phyloP scores from a whole-genome alignment of 2,329 filamentous ascomycete species.

The Volutella citrinella region DNA sequence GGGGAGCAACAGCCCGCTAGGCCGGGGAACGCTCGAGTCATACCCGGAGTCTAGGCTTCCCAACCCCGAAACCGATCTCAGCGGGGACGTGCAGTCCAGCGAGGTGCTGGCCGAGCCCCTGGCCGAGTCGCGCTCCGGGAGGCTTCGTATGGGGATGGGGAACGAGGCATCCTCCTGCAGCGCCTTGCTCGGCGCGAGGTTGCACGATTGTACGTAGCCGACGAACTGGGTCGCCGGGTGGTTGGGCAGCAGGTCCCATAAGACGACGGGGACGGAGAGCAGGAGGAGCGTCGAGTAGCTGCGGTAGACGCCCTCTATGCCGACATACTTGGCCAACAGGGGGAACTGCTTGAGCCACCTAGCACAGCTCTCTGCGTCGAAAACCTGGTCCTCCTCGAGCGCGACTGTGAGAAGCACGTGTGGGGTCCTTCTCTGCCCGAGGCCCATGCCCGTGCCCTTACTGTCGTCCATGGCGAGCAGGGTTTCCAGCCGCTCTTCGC shows the following conservation, averaged over 20 bases:
- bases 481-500: constrained; percentile 21
- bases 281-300: constrained; percentile 24
- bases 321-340: constrained; percentile 23
- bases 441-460: no score
- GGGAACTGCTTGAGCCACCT: constrained; percentile 28
- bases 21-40: constrained; percentile 20
- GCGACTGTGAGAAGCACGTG: constrained; percentile 24
- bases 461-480: constrained; percentile 18
- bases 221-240: constrained; percentile 25
- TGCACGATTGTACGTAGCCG: constrained; percentile 23
- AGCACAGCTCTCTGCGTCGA: constrained; percentile 22
- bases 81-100: constrained; percentile 18
- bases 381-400: constrained; percentile 22
- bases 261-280: constrained; percentile 23
- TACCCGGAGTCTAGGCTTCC: constrained; percentile 25
- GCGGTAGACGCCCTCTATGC: constrained; percentile 21
- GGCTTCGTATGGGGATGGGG: constrained; percentile 22
- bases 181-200: constrained; percentile 15
- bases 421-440: constrained; percentile 19
- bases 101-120: constrained; percentile 11
- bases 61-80: constrained; percentile 19
- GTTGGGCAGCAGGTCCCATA: constrained; percentile 23
- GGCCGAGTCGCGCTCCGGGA: no score
- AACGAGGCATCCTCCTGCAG: constrained; percentile 9
- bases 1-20: constrained; percentile 16